Conservation (phyloP, 2,329 filamentous ascomycete species). For the Proliferodiscus dingleyae region DNA sequence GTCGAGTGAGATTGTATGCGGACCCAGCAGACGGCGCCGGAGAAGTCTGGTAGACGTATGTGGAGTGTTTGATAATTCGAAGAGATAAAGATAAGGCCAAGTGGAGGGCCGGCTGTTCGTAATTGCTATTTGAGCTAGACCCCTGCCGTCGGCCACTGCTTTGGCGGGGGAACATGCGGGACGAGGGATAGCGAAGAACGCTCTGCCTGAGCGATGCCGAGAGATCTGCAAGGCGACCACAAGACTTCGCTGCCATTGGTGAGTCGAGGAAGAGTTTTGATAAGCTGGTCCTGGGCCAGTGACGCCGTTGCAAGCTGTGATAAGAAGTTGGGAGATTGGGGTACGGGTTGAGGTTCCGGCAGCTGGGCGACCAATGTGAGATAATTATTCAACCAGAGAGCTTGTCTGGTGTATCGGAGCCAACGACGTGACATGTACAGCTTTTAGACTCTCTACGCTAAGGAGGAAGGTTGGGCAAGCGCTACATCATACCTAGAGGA, state of each 20-base stretch:
- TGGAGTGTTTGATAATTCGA: constrained; percentile 1
- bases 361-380: neutral
- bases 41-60: neutral
- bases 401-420: too few species aligned
- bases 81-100: constrained; percentile 5
- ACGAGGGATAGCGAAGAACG: neutral
- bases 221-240: neutral
- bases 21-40: neutral
- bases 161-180: neutral
- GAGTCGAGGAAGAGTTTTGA: neutral
- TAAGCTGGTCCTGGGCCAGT: neutral
- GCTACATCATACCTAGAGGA: too few species aligned
- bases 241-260: neutral
- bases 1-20: neutral
- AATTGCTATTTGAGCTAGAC: constrained; percentile 2
- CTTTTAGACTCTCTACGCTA: too few species aligned
- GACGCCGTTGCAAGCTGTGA: neutral
- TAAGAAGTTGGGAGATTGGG: neutral
- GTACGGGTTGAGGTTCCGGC: neutral
- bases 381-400: too few species aligned
- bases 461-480: too few species aligned
- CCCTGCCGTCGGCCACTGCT: neutral
- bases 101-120: neutral
- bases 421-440: too few species aligned
- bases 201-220: neutral